phyloP scores from a whole-genome alignment of 1,139 yeast species.

The Candida glucosophila region DNA sequence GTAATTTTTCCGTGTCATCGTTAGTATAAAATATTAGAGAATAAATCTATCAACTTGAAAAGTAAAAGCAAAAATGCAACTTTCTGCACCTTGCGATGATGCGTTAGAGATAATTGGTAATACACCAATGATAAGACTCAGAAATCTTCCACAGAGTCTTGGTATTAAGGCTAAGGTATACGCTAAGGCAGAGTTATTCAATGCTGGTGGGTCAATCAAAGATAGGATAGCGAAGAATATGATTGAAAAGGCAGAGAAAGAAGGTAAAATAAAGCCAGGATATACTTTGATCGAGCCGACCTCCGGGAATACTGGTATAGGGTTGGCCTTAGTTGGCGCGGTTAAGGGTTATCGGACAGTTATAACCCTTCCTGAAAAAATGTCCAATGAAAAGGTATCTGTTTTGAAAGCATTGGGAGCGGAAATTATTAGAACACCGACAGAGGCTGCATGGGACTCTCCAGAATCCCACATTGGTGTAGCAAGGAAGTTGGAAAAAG shows the following conservation, averaged over 20 bases:
- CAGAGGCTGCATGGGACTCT: constrained; percentile 90
- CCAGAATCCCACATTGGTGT: constrained; percentile 92
- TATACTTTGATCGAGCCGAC: constrained; percentile 85
- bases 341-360: constrained; percentile 82
- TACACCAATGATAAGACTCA: constrained; percentile 71
- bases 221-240: constrained; percentile 60
- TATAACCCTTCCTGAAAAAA: constrained; percentile 84
- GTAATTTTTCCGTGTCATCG: neutral
- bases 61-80: constrained; percentile 4
- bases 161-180: constrained; percentile 60
- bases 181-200: constrained; percentile 59
- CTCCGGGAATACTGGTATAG: constrained; percentile 85
- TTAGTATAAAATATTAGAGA: neutral
- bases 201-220: constrained; percentile 66
- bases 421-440: constrained; percentile 85
- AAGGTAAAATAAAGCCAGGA: constrained; percentile 77
- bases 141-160: constrained; percentile 66
- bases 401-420: constrained; percentile 88
- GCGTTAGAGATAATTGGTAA: constrained; percentile 68
- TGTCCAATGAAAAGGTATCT: constrained; percentile 87
- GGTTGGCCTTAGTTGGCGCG: constrained; percentile 81
- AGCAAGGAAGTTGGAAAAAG: constrained; percentile 72
- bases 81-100: constrained; percentile 30
- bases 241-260: constrained; percentile 76
- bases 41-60: too few species aligned